Conservation (phyloP, 192 early-diverging fungal genomes). For the Coemansia sp. region DNA sequence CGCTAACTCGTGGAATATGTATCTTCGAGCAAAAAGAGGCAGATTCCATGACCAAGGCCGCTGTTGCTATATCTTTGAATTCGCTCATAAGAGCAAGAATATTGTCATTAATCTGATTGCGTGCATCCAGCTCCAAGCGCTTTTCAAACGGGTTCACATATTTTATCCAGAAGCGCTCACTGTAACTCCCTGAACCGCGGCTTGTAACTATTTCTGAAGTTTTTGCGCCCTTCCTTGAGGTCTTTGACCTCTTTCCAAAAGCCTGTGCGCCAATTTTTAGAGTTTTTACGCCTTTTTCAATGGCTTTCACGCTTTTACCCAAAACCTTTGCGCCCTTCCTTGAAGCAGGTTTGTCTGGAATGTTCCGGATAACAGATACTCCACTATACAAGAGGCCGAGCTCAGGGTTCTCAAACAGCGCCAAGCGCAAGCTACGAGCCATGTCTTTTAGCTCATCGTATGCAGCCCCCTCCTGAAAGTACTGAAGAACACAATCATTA, state of each 20-base stretch:
- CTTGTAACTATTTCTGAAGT: no score
- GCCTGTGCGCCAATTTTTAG: neutral
- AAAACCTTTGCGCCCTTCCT: no score
- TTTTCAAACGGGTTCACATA: neutral
- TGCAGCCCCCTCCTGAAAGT: neutral
- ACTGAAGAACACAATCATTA: neutral
- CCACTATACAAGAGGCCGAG: neutral
- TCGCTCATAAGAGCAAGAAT: neutral
- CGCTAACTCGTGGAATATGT: no score
- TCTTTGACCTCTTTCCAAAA: no score
- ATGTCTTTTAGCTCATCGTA: neutral
- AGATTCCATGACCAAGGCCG: no score
- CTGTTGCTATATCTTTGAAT: no score
- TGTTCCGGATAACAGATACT: no score
- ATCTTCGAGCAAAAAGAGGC: no score
- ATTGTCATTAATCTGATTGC: neutral
- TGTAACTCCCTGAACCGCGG: no score
- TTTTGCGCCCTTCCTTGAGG: no score
- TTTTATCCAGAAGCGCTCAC: no score
- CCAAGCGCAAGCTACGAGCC: neutral
- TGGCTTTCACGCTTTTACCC: neutral
- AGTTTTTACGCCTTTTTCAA: neutral
- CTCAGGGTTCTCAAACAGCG: neutral
- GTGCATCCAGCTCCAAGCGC: neutral
- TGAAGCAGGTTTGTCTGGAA: no score